Evolutionary conservation across 345 rosid genomes (phyloP).

Genomic region (Dovyalis caffra): DNA sequence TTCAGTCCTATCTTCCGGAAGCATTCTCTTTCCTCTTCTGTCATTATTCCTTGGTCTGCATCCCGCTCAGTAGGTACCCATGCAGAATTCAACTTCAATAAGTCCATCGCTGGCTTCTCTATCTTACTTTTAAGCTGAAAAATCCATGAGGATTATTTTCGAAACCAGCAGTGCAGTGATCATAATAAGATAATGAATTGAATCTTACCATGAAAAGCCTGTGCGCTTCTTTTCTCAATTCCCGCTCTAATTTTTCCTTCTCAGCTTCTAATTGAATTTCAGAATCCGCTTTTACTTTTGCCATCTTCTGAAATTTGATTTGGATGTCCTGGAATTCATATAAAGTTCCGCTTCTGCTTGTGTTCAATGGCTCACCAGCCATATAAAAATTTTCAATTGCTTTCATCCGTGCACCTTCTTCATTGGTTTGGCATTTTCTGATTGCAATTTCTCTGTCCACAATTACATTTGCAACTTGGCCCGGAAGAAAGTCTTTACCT

Average conservation of each 20-base stretch:
- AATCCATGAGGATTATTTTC: constrained; percentile 11
- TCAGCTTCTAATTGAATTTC: constrained; percentile 50
- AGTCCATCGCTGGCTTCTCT: constrained; percentile 46
- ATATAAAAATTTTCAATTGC: constrained; percentile 39
- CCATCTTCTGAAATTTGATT: constrained; percentile 36
- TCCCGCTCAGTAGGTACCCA: constrained; percentile 50
- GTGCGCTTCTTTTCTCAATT: constrained; percentile 57
- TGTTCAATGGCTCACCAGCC: constrained; percentile 36
- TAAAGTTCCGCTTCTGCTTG: constrained; percentile 59
- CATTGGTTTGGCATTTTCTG: constrained; percentile 48
- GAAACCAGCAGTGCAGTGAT: constrained; percentile 10
- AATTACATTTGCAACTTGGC: constrained; percentile 49
- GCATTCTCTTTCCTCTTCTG: constrained; percentile 78
- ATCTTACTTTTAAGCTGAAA: constrained; percentile 67
- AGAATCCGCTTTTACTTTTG: constrained; percentile 35
- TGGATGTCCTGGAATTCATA: constrained; percentile 61
- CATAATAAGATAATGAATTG: constrained; percentile 11
- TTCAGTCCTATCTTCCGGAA: constrained; percentile 66
- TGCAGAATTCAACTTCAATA: constrained; percentile 51
- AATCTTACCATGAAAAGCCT: constrained; percentile 68
- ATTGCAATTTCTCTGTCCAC: constrained; percentile 65
- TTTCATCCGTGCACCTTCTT: constrained; percentile 60
- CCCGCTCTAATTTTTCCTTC: constrained; percentile 47
- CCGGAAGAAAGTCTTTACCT: constrained; percentile 80
- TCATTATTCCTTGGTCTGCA: constrained; percentile 59